These are phyloP conservation scores for Lanmaoa pseudosensibilis DNA, from an alignment of 768 basidiomycete species.

Conservation along the genomic window DNA sequence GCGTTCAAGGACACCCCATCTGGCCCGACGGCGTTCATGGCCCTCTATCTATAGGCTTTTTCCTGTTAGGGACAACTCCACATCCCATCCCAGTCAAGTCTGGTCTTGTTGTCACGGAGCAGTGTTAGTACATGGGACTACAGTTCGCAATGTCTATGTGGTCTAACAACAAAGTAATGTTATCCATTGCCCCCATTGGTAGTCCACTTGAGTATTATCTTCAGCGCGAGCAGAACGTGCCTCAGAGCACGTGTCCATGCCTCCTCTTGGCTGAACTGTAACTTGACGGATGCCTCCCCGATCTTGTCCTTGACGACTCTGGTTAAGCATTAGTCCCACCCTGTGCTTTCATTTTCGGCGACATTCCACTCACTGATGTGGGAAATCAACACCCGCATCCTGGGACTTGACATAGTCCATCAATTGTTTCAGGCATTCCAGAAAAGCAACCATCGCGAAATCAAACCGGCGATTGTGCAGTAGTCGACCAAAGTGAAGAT, in stretches of 20 bases:
- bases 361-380: conserved; percentile 71
- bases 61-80: background rate
- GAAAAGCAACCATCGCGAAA: conserved; percentile 91
- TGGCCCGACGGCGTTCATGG: no score
- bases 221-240: conserved; percentile 86
- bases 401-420: conserved; percentile 82
- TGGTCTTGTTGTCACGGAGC: no score
- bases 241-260: conserved; percentile 92
- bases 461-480: conserved; percentile 96
- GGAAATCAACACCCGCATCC: conserved; percentile 72
- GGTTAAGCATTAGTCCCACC: background rate
- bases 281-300: conserved; percentile 89
- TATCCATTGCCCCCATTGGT: conserved; percentile 68
- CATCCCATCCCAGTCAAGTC: no score
- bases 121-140: no score
- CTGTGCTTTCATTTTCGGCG: background rate
- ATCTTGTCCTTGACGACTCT: conserved; percentile 95
- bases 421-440: conserved; percentile 91
- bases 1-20: no score
- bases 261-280: conserved; percentile 95
- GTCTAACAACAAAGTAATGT: background rate
- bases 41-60: background rate
- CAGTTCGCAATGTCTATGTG: no score
- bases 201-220: conserved; percentile 85
- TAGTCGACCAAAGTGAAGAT: conserved; percentile 82